Evolutionary conservation across 148 eudicot genomes (phyloP).

Genomic region (Vaccinium darrowii): DNA sequence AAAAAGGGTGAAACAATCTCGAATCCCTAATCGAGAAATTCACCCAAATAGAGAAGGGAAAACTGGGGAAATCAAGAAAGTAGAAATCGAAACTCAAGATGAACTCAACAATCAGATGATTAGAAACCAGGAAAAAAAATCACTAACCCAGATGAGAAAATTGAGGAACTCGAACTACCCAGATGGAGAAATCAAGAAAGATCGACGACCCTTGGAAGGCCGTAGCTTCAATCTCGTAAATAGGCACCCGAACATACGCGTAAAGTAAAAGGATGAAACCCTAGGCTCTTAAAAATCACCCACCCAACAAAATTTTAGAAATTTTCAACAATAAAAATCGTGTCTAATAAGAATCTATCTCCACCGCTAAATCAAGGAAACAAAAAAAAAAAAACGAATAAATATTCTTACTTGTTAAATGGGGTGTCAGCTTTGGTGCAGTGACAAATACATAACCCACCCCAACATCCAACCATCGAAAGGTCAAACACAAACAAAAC

Average conservation of each 20-base stretch:
- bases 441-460: slow-evolving; percentile 23
- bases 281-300: slow-evolving; percentile 28
- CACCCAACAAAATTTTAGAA: slow-evolving; percentile 21
- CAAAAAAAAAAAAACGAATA: background rate
- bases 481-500: slow-evolving; percentile 28
- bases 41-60: slow-evolving; percentile 6
- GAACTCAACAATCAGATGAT: slow-evolving; percentile 12
- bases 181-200: slow-evolving; percentile 36
- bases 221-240: slow-evolving; percentile 21
- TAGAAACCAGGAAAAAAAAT: slow-evolving; percentile 14
- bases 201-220: slow-evolving; percentile 26
- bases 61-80: slow-evolving; percentile 9
- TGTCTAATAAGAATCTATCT: slow-evolving; percentile 20
- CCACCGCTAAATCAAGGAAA: slow-evolving; percentile 23
- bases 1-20: slow-evolving; percentile 1
- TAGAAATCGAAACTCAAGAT: background rate
- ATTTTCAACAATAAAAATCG: slow-evolving; percentile 13
- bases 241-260: slow-evolving; percentile 17
- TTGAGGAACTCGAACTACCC: slow-evolving; percentile 19
- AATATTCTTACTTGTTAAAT: slow-evolving; percentile 15
- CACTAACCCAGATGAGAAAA: slow-evolving; percentile 27
- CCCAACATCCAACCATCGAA: slow-evolving; percentile 19
- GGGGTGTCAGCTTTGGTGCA: slow-evolving; percentile 28
- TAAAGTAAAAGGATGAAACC: slow-evolving; percentile 24
- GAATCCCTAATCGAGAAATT: slow-evolving; percentile 14